phyloP scores from a whole-genome alignment of 441 rosid species.

The Erodium moschatum region DNA sequence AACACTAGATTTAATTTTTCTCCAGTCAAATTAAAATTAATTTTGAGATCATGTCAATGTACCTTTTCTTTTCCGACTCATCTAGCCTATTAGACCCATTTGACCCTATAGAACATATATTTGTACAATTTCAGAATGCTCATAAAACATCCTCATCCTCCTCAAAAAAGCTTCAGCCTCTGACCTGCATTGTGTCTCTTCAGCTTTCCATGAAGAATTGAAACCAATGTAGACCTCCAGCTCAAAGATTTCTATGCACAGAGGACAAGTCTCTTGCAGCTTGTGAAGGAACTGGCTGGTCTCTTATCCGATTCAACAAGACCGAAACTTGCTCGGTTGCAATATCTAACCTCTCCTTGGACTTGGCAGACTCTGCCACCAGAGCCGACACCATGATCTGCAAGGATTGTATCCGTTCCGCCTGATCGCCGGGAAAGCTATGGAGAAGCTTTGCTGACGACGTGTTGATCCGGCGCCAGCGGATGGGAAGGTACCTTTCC shows the following conservation, averaged over 20 bases:
- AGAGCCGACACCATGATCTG: constrained; percentile 70
- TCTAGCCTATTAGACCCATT: too few relatives aligned
- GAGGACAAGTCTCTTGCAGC: constrained; percentile 30
- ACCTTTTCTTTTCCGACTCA: too few relatives aligned
- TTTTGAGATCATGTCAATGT: too few relatives aligned
- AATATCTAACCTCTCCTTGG: constrained; percentile 73
- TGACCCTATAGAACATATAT: neutral
- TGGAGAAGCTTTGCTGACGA: constrained; percentile 40
- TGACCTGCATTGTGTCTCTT: neutral
- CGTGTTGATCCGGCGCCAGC: constrained; percentile 68
- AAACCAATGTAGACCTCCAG: neutral
- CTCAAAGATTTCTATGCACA: constrained; percentile 31
- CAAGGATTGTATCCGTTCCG: constrained; percentile 61
- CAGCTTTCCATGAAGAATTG: constrained; percentile 13
- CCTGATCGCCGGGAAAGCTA: constrained; percentile 36
- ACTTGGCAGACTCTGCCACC: constrained; percentile 66
- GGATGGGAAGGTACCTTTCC: constrained; percentile 70
- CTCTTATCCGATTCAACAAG: constrained; percentile 66
- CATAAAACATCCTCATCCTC: too few relatives aligned
- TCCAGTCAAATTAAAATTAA: too few relatives aligned
- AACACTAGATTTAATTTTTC: too few relatives aligned
- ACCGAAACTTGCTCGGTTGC: constrained; percentile 67
- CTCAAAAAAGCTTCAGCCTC: too few relatives aligned
- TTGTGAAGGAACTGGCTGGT: constrained; percentile 49
- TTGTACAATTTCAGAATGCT: constrained; percentile 1